These are phyloP conservation scores for Boletus insuetus DNA, from an alignment of 768 basidiomycete species.

Conservation along the genomic window DNA sequence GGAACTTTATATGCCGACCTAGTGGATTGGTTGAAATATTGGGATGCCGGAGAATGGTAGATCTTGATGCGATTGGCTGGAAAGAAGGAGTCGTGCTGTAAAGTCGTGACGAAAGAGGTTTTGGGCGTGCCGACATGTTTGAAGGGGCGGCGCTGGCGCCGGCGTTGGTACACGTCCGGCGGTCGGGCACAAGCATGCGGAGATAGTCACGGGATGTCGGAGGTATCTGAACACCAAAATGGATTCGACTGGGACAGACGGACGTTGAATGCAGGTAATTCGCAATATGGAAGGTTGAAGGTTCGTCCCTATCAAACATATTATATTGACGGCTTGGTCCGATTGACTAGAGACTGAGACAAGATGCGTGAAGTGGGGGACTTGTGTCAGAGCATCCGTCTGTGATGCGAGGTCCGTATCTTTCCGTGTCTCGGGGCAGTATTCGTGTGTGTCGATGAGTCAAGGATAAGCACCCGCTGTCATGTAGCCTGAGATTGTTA, in stretches of 20 bases:
- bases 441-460: constrained; percentile 1
- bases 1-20: neutral
- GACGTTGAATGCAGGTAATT: neutral
- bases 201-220: neutral
- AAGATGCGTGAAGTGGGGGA: neutral
- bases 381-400: neutral
- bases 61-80: neutral
- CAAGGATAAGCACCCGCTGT: constrained; percentile 10
- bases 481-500: constrained; percentile 13
- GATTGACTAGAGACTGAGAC: constrained; percentile 1
- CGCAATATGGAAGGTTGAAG: no score
- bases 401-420: constrained; percentile 8
- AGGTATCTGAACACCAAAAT: neutral
- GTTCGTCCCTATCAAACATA: neutral
- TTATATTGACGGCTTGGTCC: constrained; percentile 1
- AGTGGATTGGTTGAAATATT: neutral
- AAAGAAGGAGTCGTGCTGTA: neutral
- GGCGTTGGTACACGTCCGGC: constrained; percentile 5
- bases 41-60: neutral
- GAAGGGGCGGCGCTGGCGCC: constrained; percentile 1
- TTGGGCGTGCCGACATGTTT: constrained; percentile 6
- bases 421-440: constrained; percentile 1
- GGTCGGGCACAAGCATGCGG: neutral
- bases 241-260: neutral
- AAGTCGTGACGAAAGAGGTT: neutral